A percentile compares a stretch with the other conserved stretches of the same genome.
These are phyloP conservation scores for Medicago arabica DNA, from an alignment of 306 rosid species.

Conservation along the genomic window DNA sequence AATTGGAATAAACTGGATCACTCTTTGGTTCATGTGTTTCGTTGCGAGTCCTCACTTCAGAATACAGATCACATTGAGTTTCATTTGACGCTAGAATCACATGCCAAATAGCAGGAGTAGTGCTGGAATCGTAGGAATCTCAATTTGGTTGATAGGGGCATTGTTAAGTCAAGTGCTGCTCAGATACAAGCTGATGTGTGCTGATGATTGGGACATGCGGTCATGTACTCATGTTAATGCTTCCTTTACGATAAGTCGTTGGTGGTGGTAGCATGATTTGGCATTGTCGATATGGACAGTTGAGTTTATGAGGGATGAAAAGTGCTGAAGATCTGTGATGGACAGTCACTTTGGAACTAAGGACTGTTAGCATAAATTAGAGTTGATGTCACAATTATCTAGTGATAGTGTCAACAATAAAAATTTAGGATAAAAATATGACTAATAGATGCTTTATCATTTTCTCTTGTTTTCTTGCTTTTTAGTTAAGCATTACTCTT, in stretches of 20 bases:
- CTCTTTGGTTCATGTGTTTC: background rate
- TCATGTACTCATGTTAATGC: background rate
- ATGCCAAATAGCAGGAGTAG: background rate
- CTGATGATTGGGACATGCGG: background rate
- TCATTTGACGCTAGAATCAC: background rate
- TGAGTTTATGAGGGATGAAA: background rate
- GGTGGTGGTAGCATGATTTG: slow-evolving; percentile 10
- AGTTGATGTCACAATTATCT: background rate
- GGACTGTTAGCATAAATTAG: background rate
- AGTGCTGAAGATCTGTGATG: background rate
- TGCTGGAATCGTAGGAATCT: background rate
- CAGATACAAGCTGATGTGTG: background rate
- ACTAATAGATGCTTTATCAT: background rate
- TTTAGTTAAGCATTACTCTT: slow-evolving; percentile 7
- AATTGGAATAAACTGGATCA: background rate
- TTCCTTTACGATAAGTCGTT: background rate
- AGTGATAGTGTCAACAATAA: background rate
- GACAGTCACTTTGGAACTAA: background rate
- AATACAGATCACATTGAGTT: slow-evolving; percentile 8
- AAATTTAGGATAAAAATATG: slow-evolving; percentile 5
- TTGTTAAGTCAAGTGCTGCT: background rate
- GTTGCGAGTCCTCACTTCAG: background rate
- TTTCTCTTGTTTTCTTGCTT: slow-evolving; percentile 15
- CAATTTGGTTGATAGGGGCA: background rate
- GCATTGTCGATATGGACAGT: background rate